These are phyloP conservation scores for Aspergillus sp. DNA, from an alignment of 2,329 filamentous ascomycete species.

Conservation along the genomic window DNA sequence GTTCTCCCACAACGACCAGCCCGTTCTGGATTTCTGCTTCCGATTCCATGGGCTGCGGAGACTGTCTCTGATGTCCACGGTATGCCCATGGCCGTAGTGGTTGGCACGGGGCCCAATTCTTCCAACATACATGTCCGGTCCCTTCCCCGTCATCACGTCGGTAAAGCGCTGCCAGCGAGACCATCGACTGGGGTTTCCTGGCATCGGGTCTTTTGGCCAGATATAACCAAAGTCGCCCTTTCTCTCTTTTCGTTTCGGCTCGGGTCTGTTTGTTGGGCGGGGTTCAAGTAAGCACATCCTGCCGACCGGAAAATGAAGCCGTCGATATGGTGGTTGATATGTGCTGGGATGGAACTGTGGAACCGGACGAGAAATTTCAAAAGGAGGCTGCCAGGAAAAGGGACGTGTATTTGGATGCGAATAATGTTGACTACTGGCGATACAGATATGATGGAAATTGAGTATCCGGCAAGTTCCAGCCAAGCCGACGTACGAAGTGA, in stretches of 20 bases:
- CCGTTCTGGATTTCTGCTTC: neutral
- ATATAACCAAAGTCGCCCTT: conserved; percentile 26
- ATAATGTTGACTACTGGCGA: neutral
- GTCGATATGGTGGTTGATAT: no score
- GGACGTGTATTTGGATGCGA: neutral
- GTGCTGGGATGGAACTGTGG: no score
- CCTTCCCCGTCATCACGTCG: conserved; percentile 40
- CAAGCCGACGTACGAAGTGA: neutral
- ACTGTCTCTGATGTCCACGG: neutral
- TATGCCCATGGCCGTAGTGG: neutral
- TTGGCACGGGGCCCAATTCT: conserved; percentile 9
- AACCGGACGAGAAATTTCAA: no score
- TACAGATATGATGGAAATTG: neutral
- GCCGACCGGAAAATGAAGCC: no score
- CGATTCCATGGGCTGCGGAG: neutral
- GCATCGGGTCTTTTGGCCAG: conserved; percentile 40
- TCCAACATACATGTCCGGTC: conserved; percentile 45
- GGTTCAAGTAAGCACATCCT: no score
- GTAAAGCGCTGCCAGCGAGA: conserved; percentile 30
- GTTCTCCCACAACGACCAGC: neutral
- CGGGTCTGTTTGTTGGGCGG: no score
- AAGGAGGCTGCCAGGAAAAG: no score
- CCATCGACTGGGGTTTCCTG: conserved; percentile 33
- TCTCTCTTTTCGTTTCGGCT: neutral
- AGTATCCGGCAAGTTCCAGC: neutral